Conservation (phyloP, 352 stramenopile genomes). For the Blastocystis sp. region DNA sequence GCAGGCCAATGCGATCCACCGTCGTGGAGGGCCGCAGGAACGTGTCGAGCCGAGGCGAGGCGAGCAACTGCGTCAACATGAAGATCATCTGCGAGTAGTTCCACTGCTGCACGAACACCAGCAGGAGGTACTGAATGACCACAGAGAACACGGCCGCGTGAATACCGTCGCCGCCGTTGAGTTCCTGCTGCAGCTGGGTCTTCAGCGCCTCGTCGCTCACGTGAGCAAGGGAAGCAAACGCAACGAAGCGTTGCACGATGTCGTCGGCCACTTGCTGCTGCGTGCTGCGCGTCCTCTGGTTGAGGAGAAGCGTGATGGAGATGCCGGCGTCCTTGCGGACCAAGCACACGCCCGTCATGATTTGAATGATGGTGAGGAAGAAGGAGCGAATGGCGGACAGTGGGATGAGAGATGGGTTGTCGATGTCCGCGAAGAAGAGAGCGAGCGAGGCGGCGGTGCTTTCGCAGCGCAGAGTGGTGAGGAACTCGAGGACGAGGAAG, state of each 20-base stretch:
- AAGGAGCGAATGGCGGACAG: background rate
- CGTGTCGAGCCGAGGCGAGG: background rate
- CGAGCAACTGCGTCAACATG: background rate
- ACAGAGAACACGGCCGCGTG: background rate
- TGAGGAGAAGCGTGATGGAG: background rate
- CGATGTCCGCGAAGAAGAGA: background rate
- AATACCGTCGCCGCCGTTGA: background rate
- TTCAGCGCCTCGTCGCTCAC: background rate
- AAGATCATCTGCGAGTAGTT: constrained; percentile 4
- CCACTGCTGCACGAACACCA: constrained; percentile 6
- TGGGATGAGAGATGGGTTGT: background rate
- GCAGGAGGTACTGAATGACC: background rate
- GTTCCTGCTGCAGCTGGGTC: background rate
- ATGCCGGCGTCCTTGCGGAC: background rate
- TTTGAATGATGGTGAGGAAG: background rate
- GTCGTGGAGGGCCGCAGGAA: background rate
- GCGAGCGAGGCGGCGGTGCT: background rate
- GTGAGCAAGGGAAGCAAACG: background rate
- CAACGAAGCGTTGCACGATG: background rate
- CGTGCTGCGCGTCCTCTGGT: background rate
- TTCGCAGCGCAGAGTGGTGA: background rate
- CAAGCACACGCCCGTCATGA: background rate
- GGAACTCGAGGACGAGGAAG: background rate
- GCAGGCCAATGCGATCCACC: background rate
- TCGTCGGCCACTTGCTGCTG: background rate